Evolutionary conservation across 1,284 basidiomycete species (phyloP), one percentile per base, ranked within the genome.

Genomic region (Tylopilus sp.): DNA sequence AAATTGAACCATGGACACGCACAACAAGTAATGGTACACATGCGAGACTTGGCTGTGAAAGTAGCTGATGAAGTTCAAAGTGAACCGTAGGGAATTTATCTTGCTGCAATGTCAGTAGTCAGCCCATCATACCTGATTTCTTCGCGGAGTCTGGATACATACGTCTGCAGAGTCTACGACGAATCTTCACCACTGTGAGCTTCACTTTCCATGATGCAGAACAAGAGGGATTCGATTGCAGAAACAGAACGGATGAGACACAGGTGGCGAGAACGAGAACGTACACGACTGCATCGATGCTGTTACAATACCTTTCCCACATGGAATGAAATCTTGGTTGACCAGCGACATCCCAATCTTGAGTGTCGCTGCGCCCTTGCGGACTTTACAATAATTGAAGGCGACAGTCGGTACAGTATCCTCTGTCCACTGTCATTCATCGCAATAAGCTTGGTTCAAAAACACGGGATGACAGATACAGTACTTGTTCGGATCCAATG

Each of bases 221-320:
- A 71, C 54, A 76, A 53, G 58, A n/a, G 55, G 33, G 66, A 59
- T 66, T 54, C 57, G 57, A 29, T n/a, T n/a, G 31, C 27, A 39
- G 37, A 33, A 35, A 41, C 12, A 53, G 25, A 48, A 45, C 34
- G n/a, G 17, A 27, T n/a, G 53, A 59, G 25, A 35, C 10, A 34
- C 17, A 25, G 39, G 53, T 6, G 17, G 3, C 71, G 33, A 39
- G 17, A 31, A 31, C 3, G 45, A 68, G 63, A 33, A 85, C 94
- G 77, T 80, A 98, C 90, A 98, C 89, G 57, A 99, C 93, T 14
- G 96, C 96, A 75, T 96, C 93, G 1, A 96, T 95, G 17, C 96
- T 96, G 68, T 92, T 89, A 80, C 96, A 98, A 79, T 98, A 99
- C 53, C 97, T 85, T 81, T 98, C 95, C 97, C 95, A 94, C 89